phyloP scores from a whole-genome alignment of 2,329 filamentous ascomycete genomes.

The Venturia effusa region DNA sequence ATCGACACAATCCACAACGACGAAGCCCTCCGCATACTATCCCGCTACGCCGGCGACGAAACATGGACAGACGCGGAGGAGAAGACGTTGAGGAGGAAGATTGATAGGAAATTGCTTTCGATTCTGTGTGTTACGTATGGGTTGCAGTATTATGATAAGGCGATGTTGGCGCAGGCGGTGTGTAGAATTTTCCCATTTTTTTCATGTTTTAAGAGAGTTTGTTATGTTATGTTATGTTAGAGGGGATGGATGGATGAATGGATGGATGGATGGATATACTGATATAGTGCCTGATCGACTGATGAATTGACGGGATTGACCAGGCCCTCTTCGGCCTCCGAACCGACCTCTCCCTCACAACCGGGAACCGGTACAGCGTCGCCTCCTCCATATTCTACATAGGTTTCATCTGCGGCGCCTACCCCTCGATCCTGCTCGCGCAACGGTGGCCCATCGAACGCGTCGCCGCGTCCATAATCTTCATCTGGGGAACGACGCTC shows the following conservation, averaged over 20 bases:
- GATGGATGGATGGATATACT: too few relatives aligned
- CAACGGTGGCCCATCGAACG: slow-evolving; percentile 37
- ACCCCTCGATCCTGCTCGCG: slow-evolving; percentile 32
- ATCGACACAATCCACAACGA: slow-evolving; percentile 27
- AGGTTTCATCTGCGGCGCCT: slow-evolving; percentile 38
- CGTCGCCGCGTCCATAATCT: slow-evolving; percentile 29
- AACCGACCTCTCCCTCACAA: slow-evolving; percentile 29
- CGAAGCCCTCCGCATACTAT: slow-evolving; percentile 32
- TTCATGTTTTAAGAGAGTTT: too few relatives aligned
- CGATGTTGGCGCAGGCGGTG: slow-evolving; percentile 44
- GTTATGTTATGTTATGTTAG: too few relatives aligned
- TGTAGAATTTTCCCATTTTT: too few relatives aligned
- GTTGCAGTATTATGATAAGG: slow-evolving; percentile 41
- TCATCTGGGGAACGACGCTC: slow-evolving; percentile 28
- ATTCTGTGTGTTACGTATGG: slow-evolving; percentile 36
- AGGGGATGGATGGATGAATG: too few relatives aligned
- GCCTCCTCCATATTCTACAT: slow-evolving; percentile 38
- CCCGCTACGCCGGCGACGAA: slow-evolving; percentile 30
- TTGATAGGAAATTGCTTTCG: slow-evolving; percentile 35
- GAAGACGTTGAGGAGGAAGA: slow-evolving; percentile 30
- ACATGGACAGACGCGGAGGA: slow-evolving; percentile 34
- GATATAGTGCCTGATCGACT: too few relatives aligned
- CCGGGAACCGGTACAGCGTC: slow-evolving; percentile 35
- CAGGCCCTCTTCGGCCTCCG: slow-evolving; percentile 33
- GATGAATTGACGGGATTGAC: not conserved